Evolutionary conservation across 345 rosid species (phyloP), one percentile per base, ranked within the genome.

Genomic region (Euphorbia pulcherrima): DNA sequence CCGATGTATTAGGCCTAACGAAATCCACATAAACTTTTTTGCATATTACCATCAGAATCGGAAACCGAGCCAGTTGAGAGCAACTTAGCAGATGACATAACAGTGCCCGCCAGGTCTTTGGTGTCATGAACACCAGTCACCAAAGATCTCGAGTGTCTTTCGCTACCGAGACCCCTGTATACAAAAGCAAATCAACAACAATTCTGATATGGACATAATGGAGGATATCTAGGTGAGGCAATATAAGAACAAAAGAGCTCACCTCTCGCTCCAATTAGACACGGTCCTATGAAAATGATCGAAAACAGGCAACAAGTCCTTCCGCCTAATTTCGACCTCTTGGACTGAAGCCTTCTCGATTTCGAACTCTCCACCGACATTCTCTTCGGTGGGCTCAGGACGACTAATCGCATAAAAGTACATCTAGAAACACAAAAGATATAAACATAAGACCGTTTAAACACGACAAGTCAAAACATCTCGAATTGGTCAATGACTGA

Each of bases 231-330:
- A 48, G 54, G 24, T 9, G 33, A n/a, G n/a, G n/a, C n/a, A n/a
- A 35, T 29, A 44, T 24, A 60, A 59, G 29, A 18, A 29, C 48
- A 16, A 10, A 27, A 24, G 63, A 69, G 44, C 59, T 64, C 78
- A 91, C 99, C 92, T 75, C 65, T 78, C 82, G 68, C 74, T 83
- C 92, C 90, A 82, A 67, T 60, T 76, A 46, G 83, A 55, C 67
- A 76, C 75, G 71, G 80, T 72, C 75, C 84, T 76, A 59, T 83
- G 90, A 70, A 88, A 92, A 78, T 85, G 80, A 64, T 92, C 88
- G 68, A 84, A 89, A 79, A 88, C 85, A 26, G 99, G 97, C 64
- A 94, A 77, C 16, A 87, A 74, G 79, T 92, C 97, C 80, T 85
- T 94, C 27, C 81, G 81, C 75, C 86, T 81, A 37, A 89, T 86